phyloP scores from a whole-genome alignment of 768 basidiomycete species.

The Leccinum incarnatum region DNA sequence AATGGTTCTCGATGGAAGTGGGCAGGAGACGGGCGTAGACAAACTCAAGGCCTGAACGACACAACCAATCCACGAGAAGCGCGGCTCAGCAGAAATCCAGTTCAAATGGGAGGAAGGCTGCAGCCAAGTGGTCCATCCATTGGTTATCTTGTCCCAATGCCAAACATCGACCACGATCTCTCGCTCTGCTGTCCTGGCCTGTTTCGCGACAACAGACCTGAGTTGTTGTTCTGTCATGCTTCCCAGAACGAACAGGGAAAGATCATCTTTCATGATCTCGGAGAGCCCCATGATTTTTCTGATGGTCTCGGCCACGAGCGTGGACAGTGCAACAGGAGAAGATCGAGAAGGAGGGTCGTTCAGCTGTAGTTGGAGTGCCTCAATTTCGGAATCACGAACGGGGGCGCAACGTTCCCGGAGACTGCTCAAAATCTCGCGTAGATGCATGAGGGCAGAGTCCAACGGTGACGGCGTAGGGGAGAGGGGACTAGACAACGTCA shows the following conservation, averaged over 20 bases:
- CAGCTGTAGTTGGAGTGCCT: conserved; percentile 39
- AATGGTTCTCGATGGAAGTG: conserved; percentile 27
- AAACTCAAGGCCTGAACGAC: conserved; percentile 46
- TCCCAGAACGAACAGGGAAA: conserved; percentile 63
- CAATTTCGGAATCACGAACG: conserved; percentile 53
- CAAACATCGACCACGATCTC: conserved; percentile 52
- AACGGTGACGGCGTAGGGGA: conserved; percentile 70
- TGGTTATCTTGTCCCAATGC: conserved; percentile 32
- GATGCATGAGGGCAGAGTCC: conserved; percentile 49
- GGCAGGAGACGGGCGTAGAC: conserved; percentile 38
- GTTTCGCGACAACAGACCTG: conserved; percentile 42
- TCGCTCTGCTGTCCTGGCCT: conserved; percentile 56
- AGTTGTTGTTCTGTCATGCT: conserved; percentile 66
- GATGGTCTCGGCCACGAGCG: conserved; percentile 45
- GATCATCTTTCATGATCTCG: conserved; percentile 66
- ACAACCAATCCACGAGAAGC: conserved; percentile 45
- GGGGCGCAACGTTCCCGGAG: conserved; percentile 68
- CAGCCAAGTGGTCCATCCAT: conserved; percentile 28
- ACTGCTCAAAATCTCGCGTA: conserved; percentile 51
- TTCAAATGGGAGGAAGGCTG: conserved; percentile 5
- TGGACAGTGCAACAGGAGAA: conserved; percentile 38
- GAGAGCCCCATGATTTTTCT: conserved; percentile 50
- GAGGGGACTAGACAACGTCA: conserved; percentile 53
- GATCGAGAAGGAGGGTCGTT: conserved; percentile 21
- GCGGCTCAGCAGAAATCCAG: conserved; percentile 14